Base-by-base conservation (phyloP, 192 early-diverging fungal species). In the Coemansia sp. region DNA sequence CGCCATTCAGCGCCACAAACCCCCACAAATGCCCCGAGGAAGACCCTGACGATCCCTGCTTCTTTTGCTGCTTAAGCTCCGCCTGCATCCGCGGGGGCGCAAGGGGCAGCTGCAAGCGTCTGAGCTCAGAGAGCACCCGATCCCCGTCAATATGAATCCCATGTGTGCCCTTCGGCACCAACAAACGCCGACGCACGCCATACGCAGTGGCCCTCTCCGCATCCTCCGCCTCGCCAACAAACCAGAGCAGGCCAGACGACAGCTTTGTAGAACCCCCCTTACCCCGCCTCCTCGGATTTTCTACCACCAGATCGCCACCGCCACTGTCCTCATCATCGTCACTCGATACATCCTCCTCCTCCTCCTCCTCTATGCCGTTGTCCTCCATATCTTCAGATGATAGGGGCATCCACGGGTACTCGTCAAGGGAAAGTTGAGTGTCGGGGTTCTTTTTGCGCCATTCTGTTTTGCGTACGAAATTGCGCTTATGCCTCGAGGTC, bases 1-100 rank as follows among this genome's bases (percentile, higher is more conserved):
- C 93, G 53, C 88, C 90, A n/a, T 88, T 87, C 33, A 93, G 62
- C 85, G 91, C 88, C 21, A 98, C 61, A 6, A 98, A 60, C 11
- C 89, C 87, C 93, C 94, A 98, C 35, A 65, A 24, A 14, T 13
- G 50, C 64, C 67, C n/a, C n/a, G n/a, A n/a, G n/a, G n/a, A 51
- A 36, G 69, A 63, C 39, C 20, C 36, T 53, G 31, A 31, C 31
- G 4, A 31, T 3, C 31, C 31, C 31, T 31, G 43, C 39, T 31
- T 35, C 63, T 65, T 65, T 18, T 43, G 53, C 16, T 48, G 20
- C 51, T 64, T 70, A 4, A 56, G 60, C 64, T 71, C 65, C 11
- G 34, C 37, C 39, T 57, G 63, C 38, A 71, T 61, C 58, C 63
- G 61, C 11, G 28, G 34, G 14, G 57, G 48, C 40, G 68, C 61